Conservation (phyloP, 352 stramenopile genomes). For the Pythium angustatum region DNA sequence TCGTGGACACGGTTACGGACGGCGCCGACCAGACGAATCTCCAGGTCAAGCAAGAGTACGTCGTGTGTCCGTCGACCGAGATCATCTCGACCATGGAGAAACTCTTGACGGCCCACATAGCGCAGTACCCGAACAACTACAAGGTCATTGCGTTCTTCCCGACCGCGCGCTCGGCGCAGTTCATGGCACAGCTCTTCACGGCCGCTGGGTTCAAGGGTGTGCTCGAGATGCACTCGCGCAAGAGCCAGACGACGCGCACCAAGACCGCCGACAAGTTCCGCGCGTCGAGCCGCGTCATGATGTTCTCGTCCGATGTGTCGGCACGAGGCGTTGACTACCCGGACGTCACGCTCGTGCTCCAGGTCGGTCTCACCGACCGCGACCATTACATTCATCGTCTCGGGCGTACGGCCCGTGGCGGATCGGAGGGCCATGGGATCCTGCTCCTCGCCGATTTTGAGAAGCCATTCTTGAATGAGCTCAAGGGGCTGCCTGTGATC, state of each 20-base stretch:
- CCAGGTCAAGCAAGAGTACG: constrained; percentile 85
- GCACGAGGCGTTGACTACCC: constrained; percentile 96
- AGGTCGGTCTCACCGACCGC: constrained; percentile 80
- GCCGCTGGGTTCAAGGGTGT: constrained; percentile 65
- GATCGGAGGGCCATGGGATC: constrained; percentile 81
- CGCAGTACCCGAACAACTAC: constrained; percentile 58
- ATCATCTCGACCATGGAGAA: constrained; percentile 73
- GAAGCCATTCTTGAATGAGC: constrained; percentile 59
- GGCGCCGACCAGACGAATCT: constrained; percentile 89
- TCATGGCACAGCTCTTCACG: constrained; percentile 91
- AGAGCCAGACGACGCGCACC: constrained; percentile 89
- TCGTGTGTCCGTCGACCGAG: constrained; percentile 68
- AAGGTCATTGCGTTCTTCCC: constrained; percentile 97
- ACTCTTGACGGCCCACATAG: constrained; percentile 71
- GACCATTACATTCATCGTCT: constrained; percentile 96
- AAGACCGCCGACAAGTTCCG: constrained; percentile 91
- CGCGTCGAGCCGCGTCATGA: constrained; percentile 73
- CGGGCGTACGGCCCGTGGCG: constrained; percentile 91
- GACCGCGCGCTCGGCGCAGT: constrained; percentile 84
- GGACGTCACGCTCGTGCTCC: constrained; percentile 89
- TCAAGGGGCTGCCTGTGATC: constrained; percentile 55
- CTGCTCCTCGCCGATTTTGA: constrained; percentile 90
- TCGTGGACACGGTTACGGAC: constrained; percentile 92
- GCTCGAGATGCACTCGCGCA: constrained; percentile 96
- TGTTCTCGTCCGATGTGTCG: constrained; percentile 95